Percentiles rank a stretch among this genome's conserved stretches.
Conservation (phyloP, 257 asterid genomes). For the Gentiana macrophylla region DNA sequence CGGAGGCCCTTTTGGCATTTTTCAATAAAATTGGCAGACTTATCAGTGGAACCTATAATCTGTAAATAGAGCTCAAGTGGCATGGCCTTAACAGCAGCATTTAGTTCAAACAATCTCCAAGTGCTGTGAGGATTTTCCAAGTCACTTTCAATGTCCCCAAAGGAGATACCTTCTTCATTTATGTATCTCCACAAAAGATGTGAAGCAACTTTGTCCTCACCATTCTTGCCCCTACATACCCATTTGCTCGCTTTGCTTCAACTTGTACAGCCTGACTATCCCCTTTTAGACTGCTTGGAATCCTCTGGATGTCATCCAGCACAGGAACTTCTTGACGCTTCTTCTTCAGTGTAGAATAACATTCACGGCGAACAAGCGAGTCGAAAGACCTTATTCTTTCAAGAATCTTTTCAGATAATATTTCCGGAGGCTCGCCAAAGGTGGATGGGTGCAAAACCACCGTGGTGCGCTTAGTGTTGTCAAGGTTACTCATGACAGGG, state of each 20-base stretch:
- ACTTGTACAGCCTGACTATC: conserved; percentile 42
- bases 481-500: conserved; percentile 76
- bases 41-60: conserved; percentile 69
- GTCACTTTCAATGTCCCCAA: conserved; percentile 36
- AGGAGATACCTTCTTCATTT: conserved; percentile 25
- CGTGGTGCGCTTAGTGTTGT: conserved; percentile 46
- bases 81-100: conserved; percentile 63
- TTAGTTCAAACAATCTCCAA: conserved; percentile 52
- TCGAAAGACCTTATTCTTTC: conserved; percentile 68
- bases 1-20: conserved; percentile 53
- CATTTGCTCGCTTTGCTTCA: conserved; percentile 66
- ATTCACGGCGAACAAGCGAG: conserved; percentile 42
- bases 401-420: conserved; percentile 53
- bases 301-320: conserved; percentile 62
- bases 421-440: conserved; percentile 39
- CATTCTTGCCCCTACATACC: conserved; percentile 73
- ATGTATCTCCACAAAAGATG: conserved; percentile 63
- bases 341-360: conserved; percentile 33
- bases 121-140: conserved; percentile 68
- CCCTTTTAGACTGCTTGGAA: conserved; percentile 27
- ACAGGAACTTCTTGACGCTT: conserved; percentile 36
- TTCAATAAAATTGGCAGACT: conserved; percentile 51
- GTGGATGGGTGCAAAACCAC: conserved; percentile 86
- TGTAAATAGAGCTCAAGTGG: conserved; percentile 81
- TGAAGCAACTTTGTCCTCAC: conserved; percentile 84